Evolutionary conservation across 805 yeast species (phyloP).

Genomic region (Candida xiaguanensis): DNA sequence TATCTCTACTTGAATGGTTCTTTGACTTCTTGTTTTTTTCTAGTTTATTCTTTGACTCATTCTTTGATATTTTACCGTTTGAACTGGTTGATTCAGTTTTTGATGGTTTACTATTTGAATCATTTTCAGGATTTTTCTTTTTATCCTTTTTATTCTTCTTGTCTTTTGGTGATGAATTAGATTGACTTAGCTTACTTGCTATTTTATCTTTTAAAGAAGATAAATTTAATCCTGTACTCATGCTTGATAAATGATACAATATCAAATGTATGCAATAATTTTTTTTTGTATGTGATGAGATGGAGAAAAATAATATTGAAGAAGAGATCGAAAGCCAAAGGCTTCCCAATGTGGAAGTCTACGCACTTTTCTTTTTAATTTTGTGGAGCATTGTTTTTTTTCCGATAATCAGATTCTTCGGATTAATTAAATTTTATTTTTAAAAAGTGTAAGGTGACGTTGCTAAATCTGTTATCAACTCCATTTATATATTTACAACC

Average conservation of each 20-base stretch:
- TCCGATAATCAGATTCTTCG: not conserved
- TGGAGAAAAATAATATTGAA: not conserved
- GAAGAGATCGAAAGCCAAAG: not conserved
- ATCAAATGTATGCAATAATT: not conserved
- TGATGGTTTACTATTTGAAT: not conserved
- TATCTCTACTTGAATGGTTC: too few species aligned
- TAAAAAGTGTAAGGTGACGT: not conserved
- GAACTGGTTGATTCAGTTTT: slow-evolving; percentile 9
- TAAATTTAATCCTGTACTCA: slow-evolving; percentile 47
- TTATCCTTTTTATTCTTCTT: slow-evolving; percentile 14
- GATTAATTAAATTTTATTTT: not conserved
- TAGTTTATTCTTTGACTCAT: too few species aligned
- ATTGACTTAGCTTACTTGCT: slow-evolving; percentile 43
- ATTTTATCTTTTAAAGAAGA: slow-evolving; percentile 65
- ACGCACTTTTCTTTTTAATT: not conserved
- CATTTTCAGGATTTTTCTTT: slow-evolving; percentile 7
- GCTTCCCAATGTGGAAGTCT: slow-evolving; percentile 1
- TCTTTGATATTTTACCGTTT: too few species aligned
- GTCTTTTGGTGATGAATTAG: slow-evolving; percentile 14
- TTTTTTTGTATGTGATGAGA: slow-evolving; percentile 1
- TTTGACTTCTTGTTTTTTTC: slow-evolving; percentile 5
- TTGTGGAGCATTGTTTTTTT: not conserved
- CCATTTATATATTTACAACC: too few species aligned
- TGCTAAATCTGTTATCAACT: not conserved
- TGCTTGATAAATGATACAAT: slow-evolving; percentile 12